Evolutionary conservation across 345 rosid species (phyloP).

Genomic region (Aurinia saxatilis): DNA sequence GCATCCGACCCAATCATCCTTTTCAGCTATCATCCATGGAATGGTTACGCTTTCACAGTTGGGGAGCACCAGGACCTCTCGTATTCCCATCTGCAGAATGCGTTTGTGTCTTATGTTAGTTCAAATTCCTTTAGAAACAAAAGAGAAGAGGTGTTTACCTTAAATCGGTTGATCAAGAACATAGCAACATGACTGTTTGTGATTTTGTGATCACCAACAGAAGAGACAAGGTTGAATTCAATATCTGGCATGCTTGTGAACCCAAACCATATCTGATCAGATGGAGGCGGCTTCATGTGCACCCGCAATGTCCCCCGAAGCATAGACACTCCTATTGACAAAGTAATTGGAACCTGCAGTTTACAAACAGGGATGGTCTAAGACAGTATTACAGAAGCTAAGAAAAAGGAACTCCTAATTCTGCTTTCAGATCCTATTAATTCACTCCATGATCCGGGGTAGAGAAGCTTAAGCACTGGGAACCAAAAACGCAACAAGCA

Average conservation of each 20-base stretch:
- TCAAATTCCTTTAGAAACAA: not conserved
- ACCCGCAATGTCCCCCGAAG: slow-evolving; percentile 77
- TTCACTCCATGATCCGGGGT: not conserved
- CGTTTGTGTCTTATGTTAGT: not conserved
- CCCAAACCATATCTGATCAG: slow-evolving; percentile 92
- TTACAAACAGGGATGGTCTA: slow-evolving; percentile 17
- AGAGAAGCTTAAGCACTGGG: not conserved
- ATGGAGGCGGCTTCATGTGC: slow-evolving; percentile 92
- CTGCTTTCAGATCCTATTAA: not conserved
- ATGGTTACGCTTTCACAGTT: slow-evolving; percentile 67
- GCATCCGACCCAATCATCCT: slow-evolving; percentile 81
- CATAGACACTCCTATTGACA: slow-evolving; percentile 67
- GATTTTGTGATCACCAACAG: slow-evolving; percentile 87
- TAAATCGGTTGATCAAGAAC: slow-evolving; percentile 68
- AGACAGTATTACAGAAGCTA: slow-evolving; percentile 1
- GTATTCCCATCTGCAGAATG: slow-evolving; percentile 50
- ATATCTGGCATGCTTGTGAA: slow-evolving; percentile 89
- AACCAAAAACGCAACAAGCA: not conserved
- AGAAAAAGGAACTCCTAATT: not conserved
- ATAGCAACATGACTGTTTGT: slow-evolving; percentile 55
- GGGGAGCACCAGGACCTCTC: slow-evolving; percentile 86
- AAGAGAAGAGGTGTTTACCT: slow-evolving; percentile 39
- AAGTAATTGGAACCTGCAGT: slow-evolving; percentile 73
- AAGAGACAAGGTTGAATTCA: slow-evolving; percentile 63
- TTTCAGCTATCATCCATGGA: slow-evolving; percentile 87